Evolutionary conservation across 768 basidiomycete species (phyloP).

Genomic region (Suillus discolor): DNA sequence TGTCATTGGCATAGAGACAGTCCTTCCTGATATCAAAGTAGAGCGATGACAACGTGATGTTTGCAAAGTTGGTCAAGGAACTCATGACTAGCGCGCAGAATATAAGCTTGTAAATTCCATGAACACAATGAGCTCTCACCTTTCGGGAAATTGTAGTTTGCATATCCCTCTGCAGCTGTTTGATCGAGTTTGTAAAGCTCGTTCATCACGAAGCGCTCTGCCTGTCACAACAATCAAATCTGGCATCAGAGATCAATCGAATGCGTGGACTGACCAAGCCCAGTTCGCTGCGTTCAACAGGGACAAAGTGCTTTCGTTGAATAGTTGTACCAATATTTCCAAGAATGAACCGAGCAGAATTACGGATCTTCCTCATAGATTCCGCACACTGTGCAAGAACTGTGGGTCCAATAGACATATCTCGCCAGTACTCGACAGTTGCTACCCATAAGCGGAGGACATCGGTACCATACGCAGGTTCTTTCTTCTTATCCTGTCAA

Average conservation of each 20-base stretch:
- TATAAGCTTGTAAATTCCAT: constrained; percentile 7
- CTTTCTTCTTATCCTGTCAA: constrained; percentile 61
- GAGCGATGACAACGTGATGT: constrained; percentile 82
- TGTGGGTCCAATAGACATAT: constrained; percentile 82
- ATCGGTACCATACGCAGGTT: constrained; percentile 85
- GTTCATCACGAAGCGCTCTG: constrained; percentile 86
- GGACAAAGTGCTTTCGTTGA: constrained; percentile 3
- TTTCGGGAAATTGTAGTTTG: constrained; percentile 77
- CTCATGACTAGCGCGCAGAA: constrained; percentile 56
- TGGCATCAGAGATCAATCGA: not conserved
- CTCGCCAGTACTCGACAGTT: constrained; percentile 85
- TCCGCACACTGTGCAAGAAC: constrained; percentile 77
- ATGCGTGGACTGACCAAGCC: constrained; percentile 55
- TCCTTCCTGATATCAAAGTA: constrained; percentile 96
- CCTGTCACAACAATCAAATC: constrained; percentile 42
- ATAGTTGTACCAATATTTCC: constrained; percentile 62
- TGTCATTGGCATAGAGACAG: constrained; percentile 73
- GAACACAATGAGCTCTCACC: constrained; percentile 45
- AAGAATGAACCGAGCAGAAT: constrained; percentile 83
- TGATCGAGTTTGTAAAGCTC: constrained; percentile 76
- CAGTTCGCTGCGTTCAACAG: constrained; percentile 45
- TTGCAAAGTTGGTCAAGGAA: constrained; percentile 75
- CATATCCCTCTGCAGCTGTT: constrained; percentile 67
- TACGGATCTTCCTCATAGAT: constrained; percentile 80
- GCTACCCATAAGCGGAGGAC: constrained; percentile 90